Percentiles rank a stretch among this genome's conserved stretches.
phyloP scores from a whole-genome alignment of 257 asterid genomes.

The Coffea eugenioides region DNA sequence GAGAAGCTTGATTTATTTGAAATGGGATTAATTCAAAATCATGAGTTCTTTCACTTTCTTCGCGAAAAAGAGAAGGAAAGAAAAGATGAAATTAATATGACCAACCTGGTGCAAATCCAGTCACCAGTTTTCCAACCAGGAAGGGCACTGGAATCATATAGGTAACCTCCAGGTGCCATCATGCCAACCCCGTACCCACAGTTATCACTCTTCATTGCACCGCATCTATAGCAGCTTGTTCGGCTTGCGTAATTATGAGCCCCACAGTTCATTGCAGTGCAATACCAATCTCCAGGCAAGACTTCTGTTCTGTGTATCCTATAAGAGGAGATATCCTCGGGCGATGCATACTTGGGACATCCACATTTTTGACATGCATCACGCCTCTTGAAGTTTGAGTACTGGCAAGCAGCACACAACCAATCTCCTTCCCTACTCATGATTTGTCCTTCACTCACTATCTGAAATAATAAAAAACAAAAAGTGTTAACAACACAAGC shows the following conservation, averaged over 20 bases:
- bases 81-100: neutral
- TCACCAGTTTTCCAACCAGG: conserved; percentile 95
- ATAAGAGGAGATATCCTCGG: conserved; percentile 49
- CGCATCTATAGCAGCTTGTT: conserved; percentile 61
- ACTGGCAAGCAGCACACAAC: conserved; percentile 88
- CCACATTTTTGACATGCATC: conserved; percentile 73
- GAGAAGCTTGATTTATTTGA: neutral
- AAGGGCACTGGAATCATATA: conserved; percentile 37
- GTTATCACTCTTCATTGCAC: conserved; percentile 46
- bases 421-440: conserved; percentile 84
- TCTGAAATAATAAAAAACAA: conserved; percentile 13
- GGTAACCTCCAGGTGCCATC: conserved; percentile 43
- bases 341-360: conserved; percentile 65
- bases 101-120: conserved; percentile 78
- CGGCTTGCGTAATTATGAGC: conserved; percentile 88
- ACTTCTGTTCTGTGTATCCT: conserved; percentile 38
- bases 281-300: conserved; percentile 87
- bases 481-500: neutral
- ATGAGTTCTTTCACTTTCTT: neutral
- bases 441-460: neutral
- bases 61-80: neutral
- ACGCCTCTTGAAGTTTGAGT: conserved; percentile 65
- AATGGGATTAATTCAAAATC: neutral
- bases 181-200: conserved; percentile 47
- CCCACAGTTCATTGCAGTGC: conserved; percentile 61